These are phyloP conservation scores for Sparassis latifolia DNA, from an alignment of 1,284 basidiomycete genomes.

Conservation along the genomic window DNA sequence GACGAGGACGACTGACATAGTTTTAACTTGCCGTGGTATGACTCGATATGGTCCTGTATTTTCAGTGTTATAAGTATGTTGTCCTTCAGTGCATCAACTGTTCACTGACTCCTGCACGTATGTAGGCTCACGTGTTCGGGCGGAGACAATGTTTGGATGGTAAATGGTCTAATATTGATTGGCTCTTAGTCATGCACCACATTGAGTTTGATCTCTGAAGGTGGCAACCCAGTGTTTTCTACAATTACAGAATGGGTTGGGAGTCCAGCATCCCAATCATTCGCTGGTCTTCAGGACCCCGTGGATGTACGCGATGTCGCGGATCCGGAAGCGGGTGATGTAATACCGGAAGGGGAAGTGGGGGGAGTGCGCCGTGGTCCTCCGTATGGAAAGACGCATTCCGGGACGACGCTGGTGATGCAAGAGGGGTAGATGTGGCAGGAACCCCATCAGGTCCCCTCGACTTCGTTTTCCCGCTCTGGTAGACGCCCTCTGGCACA, in stretches of 20 bases:
- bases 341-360: slow-evolving; percentile 21
- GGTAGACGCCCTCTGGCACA: slow-evolving; percentile 53
- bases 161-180: too few species aligned
- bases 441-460: slow-evolving; percentile 31
- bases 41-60: neutral
- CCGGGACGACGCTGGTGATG: slow-evolving; percentile 1
- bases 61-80: slow-evolving; percentile 6
- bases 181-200: too few species aligned
- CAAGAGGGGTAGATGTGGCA: slow-evolving; percentile 20
- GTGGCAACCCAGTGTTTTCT: too few species aligned
- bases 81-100: neutral
- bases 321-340: slow-evolving; percentile 15
- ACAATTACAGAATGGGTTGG: slow-evolving; percentile 20
- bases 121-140: too few species aligned
- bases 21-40: slow-evolving; percentile 9
- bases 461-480: slow-evolving; percentile 51
- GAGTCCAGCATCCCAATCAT: slow-evolving; percentile 57
- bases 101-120: neutral
- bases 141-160: too few species aligned
- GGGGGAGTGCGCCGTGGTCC: slow-evolving; percentile 21
- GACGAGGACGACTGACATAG: slow-evolving; percentile 35
- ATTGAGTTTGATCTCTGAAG: too few species aligned
- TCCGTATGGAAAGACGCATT: slow-evolving; percentile 8
- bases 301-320: slow-evolving; percentile 27
- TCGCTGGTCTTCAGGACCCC: slow-evolving; percentile 53